These are phyloP conservation scores for Aspergillus mulundensis DNA, from an alignment of 495 filamentous ascomycete genomes.

Conservation along the genomic window DNA sequence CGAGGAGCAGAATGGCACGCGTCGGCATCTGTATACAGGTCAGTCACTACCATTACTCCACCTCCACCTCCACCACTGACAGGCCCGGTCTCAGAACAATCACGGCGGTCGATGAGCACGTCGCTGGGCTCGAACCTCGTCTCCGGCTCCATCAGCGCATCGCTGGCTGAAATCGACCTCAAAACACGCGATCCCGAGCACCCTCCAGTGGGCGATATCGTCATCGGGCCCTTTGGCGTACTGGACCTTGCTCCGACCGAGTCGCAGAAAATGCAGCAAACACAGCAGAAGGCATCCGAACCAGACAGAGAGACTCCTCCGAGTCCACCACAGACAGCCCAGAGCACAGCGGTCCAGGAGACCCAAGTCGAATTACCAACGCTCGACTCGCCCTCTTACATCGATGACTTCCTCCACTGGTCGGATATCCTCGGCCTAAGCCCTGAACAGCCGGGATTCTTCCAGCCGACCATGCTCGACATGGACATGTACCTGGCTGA, in stretches of 20 bases:
- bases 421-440: constrained; percentile 31
- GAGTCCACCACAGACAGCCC: constrained; percentile 2
- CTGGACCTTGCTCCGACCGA: constrained; percentile 20
- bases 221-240: constrained; percentile 32
- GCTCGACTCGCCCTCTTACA: constrained; percentile 24
- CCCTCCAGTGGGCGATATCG: constrained; percentile 20
- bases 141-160: constrained; percentile 31
- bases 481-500: neutral
- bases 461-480: constrained; percentile 16
- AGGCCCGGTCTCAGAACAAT: constrained; percentile 20
- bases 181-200: constrained; percentile 23
- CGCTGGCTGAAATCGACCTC: constrained; percentile 29
- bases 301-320: neutral
- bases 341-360: neutral
- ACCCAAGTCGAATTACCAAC: neutral
- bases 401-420: constrained; percentile 35
- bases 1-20: constrained; percentile 18
- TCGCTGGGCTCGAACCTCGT: constrained; percentile 21
- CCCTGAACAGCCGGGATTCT: constrained; percentile 19
- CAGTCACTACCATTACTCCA: neutral
- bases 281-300: neutral
- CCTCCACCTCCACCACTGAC: no score
- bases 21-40: constrained; percentile 35
- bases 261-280: neutral
- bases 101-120: constrained; percentile 31